A percentile compares a stretch with the other conserved stretches of the same genome.
Conservation (phyloP, 73 alveolate species). For the Breviolum minutum region DNA sequence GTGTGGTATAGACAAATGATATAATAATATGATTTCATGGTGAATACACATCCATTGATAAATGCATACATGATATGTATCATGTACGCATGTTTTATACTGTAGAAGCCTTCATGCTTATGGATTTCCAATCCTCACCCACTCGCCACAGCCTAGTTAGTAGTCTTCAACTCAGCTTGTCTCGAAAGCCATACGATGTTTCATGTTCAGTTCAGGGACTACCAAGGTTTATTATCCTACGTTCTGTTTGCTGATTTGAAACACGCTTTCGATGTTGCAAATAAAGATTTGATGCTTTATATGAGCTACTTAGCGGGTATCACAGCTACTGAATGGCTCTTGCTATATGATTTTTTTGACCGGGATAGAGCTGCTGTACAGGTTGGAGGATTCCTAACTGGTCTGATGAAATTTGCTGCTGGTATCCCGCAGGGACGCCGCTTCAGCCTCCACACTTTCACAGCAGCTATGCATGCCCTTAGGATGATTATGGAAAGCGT, state of each 20-base stretch:
- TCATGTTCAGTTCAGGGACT: not conserved
- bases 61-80: too few relatives aligned
- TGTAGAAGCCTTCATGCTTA: too few relatives aligned
- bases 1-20: too few relatives aligned
- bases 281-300: not conserved
- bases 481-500: not conserved
- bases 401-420: not conserved
- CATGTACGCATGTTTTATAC: too few relatives aligned
- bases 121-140: too few relatives aligned
- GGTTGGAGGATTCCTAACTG: not conserved
- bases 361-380: not conserved
- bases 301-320: not conserved
- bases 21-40: too few relatives aligned
- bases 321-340: not conserved
- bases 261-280: not conserved
- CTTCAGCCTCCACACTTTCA: slow-evolving; percentile 1
- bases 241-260: not conserved
- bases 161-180: too few relatives aligned
- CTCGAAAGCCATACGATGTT: too few relatives aligned
- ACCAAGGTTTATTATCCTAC: not conserved
- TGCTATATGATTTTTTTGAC: not conserved
- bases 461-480: not conserved
- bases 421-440: slow-evolving; percentile 38
- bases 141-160: too few relatives aligned
- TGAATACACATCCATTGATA: too few relatives aligned